A percentile compares a stretch with the other conserved stretches of the same genome.
phyloP scores from a whole-genome alignment of 805 yeast genomes.

The Torulaspora indica region DNA sequence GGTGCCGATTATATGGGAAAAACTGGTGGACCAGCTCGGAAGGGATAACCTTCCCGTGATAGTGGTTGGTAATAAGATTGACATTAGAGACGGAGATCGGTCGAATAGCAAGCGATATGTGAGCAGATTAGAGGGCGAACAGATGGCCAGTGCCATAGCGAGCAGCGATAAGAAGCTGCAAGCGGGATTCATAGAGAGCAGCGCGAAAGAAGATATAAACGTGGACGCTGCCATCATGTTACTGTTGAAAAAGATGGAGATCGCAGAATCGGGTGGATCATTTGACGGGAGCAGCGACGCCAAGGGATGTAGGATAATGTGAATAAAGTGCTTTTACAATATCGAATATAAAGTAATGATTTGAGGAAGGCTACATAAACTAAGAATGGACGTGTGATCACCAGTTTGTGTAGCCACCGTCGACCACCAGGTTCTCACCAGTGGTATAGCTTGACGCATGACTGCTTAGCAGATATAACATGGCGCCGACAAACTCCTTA shows the following conservation, averaged over 20 bases:
- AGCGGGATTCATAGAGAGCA: slow-evolving; percentile 30
- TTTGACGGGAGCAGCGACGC: slow-evolving; percentile 12
- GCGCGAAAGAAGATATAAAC: slow-evolving; percentile 26
- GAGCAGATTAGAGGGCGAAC: slow-evolving; percentile 21
- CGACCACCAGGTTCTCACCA: slow-evolving; percentile 77
- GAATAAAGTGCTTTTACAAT: slow-evolving; percentile 1
- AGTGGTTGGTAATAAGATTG: slow-evolving; percentile 43
- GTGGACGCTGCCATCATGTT: slow-evolving; percentile 24
- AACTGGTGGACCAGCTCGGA: slow-evolving; percentile 68
- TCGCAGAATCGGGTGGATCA: slow-evolving; percentile 11
- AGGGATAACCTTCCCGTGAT: slow-evolving; percentile 67
- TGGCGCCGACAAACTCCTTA: slow-evolving; percentile 72
- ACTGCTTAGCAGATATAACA: slow-evolving; percentile 66
- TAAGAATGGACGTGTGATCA: slow-evolving; percentile 24
- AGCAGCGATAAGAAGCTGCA: slow-evolving; percentile 13
- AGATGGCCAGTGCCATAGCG: slow-evolving; percentile 13
- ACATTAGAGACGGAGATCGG: slow-evolving; percentile 16
- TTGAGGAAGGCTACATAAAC: neutral
- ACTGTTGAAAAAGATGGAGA: slow-evolving; percentile 23
- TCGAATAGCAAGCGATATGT: slow-evolving; percentile 10
- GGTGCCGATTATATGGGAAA: slow-evolving; percentile 72
- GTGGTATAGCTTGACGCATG: slow-evolving; percentile 75
- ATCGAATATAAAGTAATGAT: neutral
- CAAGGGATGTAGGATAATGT: slow-evolving; percentile 19
- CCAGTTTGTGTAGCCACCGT: slow-evolving; percentile 87